Evolutionary conservation across 148 eudicot species (phyloP).

Genomic region (Drosera capensis): DNA sequence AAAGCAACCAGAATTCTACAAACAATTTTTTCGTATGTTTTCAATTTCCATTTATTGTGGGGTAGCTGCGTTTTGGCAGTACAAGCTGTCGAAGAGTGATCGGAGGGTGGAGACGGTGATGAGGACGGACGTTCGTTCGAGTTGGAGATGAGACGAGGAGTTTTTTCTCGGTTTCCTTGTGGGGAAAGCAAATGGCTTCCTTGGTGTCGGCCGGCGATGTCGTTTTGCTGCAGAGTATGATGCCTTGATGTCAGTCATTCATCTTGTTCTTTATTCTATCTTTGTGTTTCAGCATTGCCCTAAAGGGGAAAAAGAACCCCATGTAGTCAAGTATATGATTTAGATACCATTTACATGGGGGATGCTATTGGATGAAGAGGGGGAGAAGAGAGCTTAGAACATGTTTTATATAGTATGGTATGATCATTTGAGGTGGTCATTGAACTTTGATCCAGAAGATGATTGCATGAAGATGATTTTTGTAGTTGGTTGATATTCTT

Average conservation of each 20-base stretch:
- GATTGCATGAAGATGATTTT: no score
- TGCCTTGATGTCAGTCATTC: not conserved
- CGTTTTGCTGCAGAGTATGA: conserved; percentile 55
- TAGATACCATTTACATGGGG: no score
- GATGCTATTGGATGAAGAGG: no score
- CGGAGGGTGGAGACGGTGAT: conserved; percentile 36
- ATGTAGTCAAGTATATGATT: no score
- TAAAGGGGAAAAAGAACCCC: no score
- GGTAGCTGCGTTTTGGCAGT: conserved; percentile 17
- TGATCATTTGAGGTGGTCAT: no score
- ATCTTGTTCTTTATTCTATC: not conserved
- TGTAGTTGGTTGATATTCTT: no score
- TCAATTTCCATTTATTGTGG: not conserved
- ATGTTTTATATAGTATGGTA: no score
- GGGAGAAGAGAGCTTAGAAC: no score
- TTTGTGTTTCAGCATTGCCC: not conserved
- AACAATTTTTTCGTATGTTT: not conserved
- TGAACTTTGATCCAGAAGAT: no score
- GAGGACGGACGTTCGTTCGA: conserved; percentile 59
- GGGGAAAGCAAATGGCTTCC: conserved; percentile 53
- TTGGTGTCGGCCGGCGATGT: conserved; percentile 35
- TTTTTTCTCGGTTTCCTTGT: conserved; percentile 54
- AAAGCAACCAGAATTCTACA: no score
- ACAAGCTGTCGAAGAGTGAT: conserved; percentile 27
- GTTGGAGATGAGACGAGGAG: conserved; percentile 77